Evolutionary conservation across 352 stramenopile genomes (phyloP).

Genomic region (Pythium oligandrum): DNA sequence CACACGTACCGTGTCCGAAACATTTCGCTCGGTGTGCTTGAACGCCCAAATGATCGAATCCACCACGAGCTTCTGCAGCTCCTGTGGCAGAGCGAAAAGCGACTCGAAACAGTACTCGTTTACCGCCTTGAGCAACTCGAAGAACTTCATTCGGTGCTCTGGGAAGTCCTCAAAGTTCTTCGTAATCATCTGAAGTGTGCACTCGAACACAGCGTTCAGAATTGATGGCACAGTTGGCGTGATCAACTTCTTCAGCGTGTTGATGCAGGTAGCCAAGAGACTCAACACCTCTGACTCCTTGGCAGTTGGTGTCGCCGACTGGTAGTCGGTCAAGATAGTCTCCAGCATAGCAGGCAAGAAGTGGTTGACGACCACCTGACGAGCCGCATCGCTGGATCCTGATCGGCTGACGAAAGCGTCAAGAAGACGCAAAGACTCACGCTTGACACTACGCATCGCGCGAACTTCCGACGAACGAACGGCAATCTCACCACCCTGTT

Average conservation of each 20-base stretch:
- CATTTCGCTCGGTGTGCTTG: slow-evolving; percentile 99
- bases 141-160: slow-evolving; percentile 98
- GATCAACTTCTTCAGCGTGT: slow-evolving; percentile 93
- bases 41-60: slow-evolving; percentile 99
- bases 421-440: slow-evolving; percentile 95
- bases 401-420: slow-evolving; percentile 94
- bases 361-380: slow-evolving; percentile 85
- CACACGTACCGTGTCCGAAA: slow-evolving; percentile 90
- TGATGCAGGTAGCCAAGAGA: slow-evolving; percentile 95
- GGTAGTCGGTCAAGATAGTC: slow-evolving; percentile 96
- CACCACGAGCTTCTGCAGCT: slow-evolving; percentile 98
- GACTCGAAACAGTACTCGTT: slow-evolving; percentile 96
- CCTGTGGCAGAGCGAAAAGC: slow-evolving; percentile 95
- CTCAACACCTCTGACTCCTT: slow-evolving; percentile 93
- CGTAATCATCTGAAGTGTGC: slow-evolving; percentile 99
- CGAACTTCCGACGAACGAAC: slow-evolving; percentile 93
- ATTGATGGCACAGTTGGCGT: slow-evolving; percentile 90
- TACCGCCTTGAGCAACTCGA: slow-evolving; percentile 95
- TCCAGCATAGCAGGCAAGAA: slow-evolving; percentile 97
- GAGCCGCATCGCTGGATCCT: slow-evolving; percentile 57
- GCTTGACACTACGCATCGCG: slow-evolving; percentile 95
- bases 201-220: slow-evolving; percentile 97
- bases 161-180: slow-evolving; percentile 99
- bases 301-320: slow-evolving; percentile 60
- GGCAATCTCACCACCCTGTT: slow-evolving; percentile 90